Evolutionary conservation across 2,329 filamentous ascomycete genomes (phyloP).

Genomic region (Clonostachys byssicola): DNA sequence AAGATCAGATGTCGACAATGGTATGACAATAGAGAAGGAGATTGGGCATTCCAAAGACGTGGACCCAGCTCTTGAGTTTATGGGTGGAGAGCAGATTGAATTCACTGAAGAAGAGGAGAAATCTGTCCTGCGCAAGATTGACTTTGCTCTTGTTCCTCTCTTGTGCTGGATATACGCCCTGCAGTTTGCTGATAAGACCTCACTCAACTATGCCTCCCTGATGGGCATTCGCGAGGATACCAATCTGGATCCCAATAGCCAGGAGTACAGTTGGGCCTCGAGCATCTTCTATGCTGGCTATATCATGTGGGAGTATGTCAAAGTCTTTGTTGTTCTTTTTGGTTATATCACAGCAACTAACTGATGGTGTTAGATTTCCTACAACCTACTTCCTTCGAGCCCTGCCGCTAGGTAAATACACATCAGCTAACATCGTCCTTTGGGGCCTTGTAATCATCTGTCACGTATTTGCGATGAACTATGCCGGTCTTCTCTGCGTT

Average conservation of each 20-base stretch:
- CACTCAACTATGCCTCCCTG: constrained; percentile 23
- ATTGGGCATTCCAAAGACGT: background rate
- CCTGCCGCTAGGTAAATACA: constrained; percentile 25
- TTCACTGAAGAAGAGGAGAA: constrained; percentile 9
- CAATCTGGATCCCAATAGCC: constrained; percentile 11
- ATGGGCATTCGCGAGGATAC: constrained; percentile 24
- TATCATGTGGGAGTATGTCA: background rate
- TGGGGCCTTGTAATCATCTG: constrained; percentile 29
- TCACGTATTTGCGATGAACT: constrained; percentile 11
- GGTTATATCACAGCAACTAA: background rate
- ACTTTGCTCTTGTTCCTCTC: constrained; percentile 19
- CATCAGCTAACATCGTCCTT: constrained; percentile 25
- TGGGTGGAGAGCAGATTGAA: background rate
- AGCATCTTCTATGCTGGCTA: constrained; percentile 1
- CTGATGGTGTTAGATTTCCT: constrained; percentile 17
- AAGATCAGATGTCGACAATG: background rate
- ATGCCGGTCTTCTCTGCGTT: constrained; percentile 10
- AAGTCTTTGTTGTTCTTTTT: background rate
- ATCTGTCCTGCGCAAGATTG: constrained; percentile 19
- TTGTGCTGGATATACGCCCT: constrained; percentile 21
- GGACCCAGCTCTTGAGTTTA: background rate
- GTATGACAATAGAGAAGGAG: background rate
- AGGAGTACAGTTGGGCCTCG: constrained; percentile 19
- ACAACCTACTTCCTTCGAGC: constrained; percentile 23
- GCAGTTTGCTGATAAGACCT: constrained; percentile 22